Conservation (phyloP, 441 rosid species). For the Breynia disticha region DNA sequence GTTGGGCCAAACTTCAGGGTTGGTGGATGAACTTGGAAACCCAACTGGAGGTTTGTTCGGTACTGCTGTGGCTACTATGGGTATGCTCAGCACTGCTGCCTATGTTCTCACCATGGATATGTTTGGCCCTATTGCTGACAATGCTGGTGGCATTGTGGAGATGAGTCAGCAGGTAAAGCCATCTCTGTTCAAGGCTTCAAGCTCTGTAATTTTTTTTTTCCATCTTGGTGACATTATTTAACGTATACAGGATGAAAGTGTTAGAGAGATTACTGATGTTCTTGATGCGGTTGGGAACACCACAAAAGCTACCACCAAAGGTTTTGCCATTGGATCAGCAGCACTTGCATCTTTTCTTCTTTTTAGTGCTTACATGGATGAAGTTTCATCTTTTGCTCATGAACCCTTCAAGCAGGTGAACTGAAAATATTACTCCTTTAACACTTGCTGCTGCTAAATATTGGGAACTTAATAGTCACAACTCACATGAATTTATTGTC, state of each 20-base stretch:
- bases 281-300: constrained; percentile 99
- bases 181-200: background rate
- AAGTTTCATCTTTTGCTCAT: constrained; percentile 76
- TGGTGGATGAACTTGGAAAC: constrained; percentile 73
- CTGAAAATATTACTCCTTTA: background rate
- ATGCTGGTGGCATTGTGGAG: constrained; percentile 99
- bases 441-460: background rate
- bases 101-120: constrained; percentile 99
- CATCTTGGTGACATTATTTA: background rate
- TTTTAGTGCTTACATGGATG: constrained; percentile 99
- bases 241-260: constrained; percentile 83
- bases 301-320: constrained; percentile 98
- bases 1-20: constrained; percentile 90
- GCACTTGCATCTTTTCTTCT: constrained; percentile 98
- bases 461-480: background rate
- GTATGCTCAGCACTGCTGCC: constrained; percentile 99
- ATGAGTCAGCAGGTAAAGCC: constrained; percentile 94
- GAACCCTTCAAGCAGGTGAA: constrained; percentile 74
- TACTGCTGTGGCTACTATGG: constrained; percentile 99
- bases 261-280: constrained; percentile 91
- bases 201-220: constrained; percentile 1
- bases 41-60: constrained; percentile 97
- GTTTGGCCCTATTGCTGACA: constrained; percentile 99
- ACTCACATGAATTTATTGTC: constrained; percentile 18
- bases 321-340: constrained; percentile 99